phyloP scores from a whole-genome alignment of 2,329 filamentous ascomycete genomes.

The Cryphonectria japonica region DNA sequence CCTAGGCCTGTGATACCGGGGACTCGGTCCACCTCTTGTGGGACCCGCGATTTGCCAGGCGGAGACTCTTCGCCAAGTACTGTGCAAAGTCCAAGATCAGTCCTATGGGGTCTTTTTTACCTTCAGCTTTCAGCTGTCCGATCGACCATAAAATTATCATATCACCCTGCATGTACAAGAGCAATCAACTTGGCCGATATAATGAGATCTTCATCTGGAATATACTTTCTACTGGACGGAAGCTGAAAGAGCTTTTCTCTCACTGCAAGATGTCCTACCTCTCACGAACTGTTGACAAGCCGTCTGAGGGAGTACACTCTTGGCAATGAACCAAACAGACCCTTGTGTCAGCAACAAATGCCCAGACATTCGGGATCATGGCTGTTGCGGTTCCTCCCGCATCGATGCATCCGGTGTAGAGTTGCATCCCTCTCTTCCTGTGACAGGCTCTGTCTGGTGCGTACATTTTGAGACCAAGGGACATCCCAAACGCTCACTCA shows the following conservation, averaged over 20 bases:
- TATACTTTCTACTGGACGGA: no score
- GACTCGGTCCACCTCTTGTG: neutral
- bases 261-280: neutral
- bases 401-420: neutral
- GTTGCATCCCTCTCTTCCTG: slow-evolving; percentile 9
- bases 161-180: no score
- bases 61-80: neutral
- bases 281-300: neutral
- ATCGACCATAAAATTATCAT: neutral
- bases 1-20: neutral
- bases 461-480: neutral
- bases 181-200: no score
- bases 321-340: neutral
- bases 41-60: neutral
- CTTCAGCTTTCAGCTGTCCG: neutral
- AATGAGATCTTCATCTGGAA: no score
- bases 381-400: slow-evolving; percentile 12
- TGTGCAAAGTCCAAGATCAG: neutral
- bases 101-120: neutral
- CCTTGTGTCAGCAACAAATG: neutral
- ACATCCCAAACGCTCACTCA: neutral
- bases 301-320: neutral
- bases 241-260: no score
- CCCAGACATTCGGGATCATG: neutral
- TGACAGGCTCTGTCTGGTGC: slow-evolving; percentile 26